phyloP scores from a whole-genome alignment of 805 yeast species.

The Schwanniomyces sp. region DNA sequence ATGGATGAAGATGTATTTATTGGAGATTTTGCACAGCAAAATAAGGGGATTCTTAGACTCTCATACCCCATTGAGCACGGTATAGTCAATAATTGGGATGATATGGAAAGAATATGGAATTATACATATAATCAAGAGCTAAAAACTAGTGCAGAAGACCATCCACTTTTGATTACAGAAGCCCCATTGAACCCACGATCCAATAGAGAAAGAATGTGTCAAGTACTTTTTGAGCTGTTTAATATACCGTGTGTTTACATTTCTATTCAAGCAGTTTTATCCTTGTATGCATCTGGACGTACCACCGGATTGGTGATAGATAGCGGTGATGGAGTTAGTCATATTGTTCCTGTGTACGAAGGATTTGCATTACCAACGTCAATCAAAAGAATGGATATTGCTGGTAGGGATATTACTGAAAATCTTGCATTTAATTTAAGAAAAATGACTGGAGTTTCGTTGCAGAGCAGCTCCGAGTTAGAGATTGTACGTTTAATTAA shows the following conservation, averaged over 20 bases:
- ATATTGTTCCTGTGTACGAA: conserved; percentile 84
- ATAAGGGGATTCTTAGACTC: conserved; percentile 73
- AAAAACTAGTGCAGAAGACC: conserved; percentile 67
- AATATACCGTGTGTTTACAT: conserved; percentile 75
- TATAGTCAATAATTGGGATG: conserved; percentile 99
- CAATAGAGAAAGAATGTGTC: conserved; percentile 62
- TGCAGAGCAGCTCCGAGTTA: conserved; percentile 73
- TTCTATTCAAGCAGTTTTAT: conserved; percentile 72
- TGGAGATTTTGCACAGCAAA: conserved; percentile 72
- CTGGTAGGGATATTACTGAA: conserved; percentile 84
- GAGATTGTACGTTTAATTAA: conserved; percentile 80
- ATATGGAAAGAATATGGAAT: conserved; percentile 86
- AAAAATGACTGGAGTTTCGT: conserved; percentile 57
- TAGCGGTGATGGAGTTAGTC: conserved; percentile 91
- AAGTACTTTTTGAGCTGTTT: conserved; percentile 69
- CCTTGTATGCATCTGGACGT: conserved; percentile 84
- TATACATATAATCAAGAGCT: conserved; percentile 60
- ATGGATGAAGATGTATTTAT: conserved; percentile 68
- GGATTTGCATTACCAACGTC: conserved; percentile 81
- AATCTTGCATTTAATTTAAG: conserved; percentile 69
- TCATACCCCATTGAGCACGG: conserved; percentile 85
- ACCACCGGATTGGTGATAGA: conserved; percentile 91
- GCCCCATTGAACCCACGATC: conserved; percentile 76
- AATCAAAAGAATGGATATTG: conserved; percentile 72
- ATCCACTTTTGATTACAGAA: conserved; percentile 85